Evolutionary conservation across 495 filamentous ascomycete species (phyloP).

Genomic region (Aspergillus sclerotioniger): DNA sequence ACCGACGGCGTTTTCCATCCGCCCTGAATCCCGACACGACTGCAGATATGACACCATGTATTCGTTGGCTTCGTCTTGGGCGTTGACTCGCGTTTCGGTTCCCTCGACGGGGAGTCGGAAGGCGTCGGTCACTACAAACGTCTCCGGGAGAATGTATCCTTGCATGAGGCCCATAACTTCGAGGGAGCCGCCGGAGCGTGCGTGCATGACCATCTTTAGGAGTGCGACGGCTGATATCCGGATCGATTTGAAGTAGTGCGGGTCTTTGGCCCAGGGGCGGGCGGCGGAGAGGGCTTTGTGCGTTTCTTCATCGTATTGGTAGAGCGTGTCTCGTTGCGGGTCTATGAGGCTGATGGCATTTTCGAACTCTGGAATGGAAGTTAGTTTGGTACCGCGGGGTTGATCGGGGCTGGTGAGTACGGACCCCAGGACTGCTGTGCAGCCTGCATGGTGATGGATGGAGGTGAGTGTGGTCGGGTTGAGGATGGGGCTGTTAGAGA

Average conservation of each 20-base stretch:
- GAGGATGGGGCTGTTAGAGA: neutral
- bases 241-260: conserved; percentile 86
- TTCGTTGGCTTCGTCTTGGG: conserved; percentile 90
- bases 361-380: conserved; percentile 69
- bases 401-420: conserved; percentile 11
- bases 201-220: conserved; percentile 99
- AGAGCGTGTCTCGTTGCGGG: conserved; percentile 84
- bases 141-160: conserved; percentile 76
- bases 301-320: conserved; percentile 67
- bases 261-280: conserved; percentile 81
- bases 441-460: conserved; percentile 39
- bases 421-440: conserved; percentile 62
- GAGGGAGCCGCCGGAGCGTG: conserved; percentile 82
- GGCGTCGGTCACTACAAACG: conserved; percentile 91
- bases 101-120: conserved; percentile 95
- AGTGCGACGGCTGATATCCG: conserved; percentile 92
- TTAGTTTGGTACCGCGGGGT: conserved; percentile 9
- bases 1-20: conserved; percentile 87
- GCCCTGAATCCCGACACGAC: conserved; percentile 68
- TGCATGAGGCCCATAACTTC: conserved; percentile 99
- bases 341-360: conserved; percentile 83
- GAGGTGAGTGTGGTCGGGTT: conserved; percentile 20
- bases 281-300: conserved; percentile 56
- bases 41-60: conserved; percentile 88
- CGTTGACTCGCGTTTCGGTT: conserved; percentile 96